Percentiles rank a stretch among this genome's conserved stretches.
Conservation (phyloP, 495 filamentous ascomycete species). For the Penicillium argentinense region DNA sequence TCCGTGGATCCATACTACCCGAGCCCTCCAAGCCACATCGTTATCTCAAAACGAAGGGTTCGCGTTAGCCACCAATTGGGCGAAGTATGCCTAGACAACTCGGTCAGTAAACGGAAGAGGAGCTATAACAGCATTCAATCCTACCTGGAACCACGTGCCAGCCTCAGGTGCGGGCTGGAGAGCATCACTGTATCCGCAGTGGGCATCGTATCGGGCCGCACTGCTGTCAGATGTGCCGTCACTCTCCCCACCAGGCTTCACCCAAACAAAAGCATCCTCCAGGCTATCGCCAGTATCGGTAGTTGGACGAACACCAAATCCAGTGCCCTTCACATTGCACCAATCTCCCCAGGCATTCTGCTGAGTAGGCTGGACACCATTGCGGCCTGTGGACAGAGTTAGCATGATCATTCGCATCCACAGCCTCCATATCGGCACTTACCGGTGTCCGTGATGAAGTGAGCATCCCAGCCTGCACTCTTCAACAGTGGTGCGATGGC, state of each 20-base stretch:
- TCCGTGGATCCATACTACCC: too few species aligned
- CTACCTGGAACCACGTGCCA: constrained; percentile 72
- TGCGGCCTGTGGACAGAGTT: constrained; percentile 45
- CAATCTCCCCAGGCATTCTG: constrained; percentile 76
- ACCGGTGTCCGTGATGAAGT: constrained; percentile 70
- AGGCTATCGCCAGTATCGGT: constrained; percentile 60
- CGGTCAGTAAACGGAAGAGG: constrained; percentile 2
- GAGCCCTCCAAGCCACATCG: too few species aligned
- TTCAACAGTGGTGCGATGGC: constrained; percentile 62
- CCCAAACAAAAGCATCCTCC: constrained; percentile 78
- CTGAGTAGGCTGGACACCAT: constrained; percentile 62
- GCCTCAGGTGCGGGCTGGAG: constrained; percentile 74
- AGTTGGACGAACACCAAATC: constrained; percentile 71
- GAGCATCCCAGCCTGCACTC: constrained; percentile 63
- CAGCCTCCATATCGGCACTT: constrained; percentile 8
- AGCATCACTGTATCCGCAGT: constrained; percentile 63
- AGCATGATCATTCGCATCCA: background rate
- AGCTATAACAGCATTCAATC: background rate
- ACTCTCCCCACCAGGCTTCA: constrained; percentile 81
- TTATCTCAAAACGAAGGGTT: constrained; percentile 13
- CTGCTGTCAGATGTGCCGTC: constrained; percentile 69
- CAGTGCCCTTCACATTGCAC: constrained; percentile 77
- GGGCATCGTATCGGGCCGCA: constrained; percentile 66
- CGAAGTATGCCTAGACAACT: constrained; percentile 25
- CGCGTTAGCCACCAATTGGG: constrained; percentile 16